These are phyloP conservation scores for Coniosporium tulheliwenetii DNA, from an alignment of 2,329 filamentous ascomycete species.

Conservation along the genomic window DNA sequence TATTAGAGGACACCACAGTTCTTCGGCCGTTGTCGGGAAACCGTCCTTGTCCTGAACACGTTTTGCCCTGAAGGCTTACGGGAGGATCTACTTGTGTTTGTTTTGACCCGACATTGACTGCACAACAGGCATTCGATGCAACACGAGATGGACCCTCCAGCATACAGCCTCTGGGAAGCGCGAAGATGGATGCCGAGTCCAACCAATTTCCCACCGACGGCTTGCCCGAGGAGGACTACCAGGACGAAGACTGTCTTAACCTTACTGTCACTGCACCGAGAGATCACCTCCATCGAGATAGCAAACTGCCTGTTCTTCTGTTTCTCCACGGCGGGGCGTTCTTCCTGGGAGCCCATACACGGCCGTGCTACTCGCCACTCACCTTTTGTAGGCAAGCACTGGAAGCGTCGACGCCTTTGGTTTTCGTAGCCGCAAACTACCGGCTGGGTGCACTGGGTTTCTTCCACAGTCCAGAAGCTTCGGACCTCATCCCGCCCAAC, in stretches of 20 bases:
- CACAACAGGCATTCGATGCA: conserved; percentile 1
- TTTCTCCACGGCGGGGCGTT: conserved; percentile 6
- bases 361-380: conserved; percentile 3
- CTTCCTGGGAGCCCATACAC: conserved; percentile 2
- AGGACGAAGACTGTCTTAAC: conserved; percentile 4
- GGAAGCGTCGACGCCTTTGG: conserved; percentile 1
- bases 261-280: conserved; percentile 4
- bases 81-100: no score
- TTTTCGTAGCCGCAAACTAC: conserved; percentile 5
- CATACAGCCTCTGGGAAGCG: conserved; percentile 3
- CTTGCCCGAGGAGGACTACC: not conserved
- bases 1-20: no score
- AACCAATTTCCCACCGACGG: conserved; percentile 4
- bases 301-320: conserved; percentile 3
- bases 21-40: no score
- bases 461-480: conserved; percentile 3
- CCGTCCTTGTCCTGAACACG: no score
- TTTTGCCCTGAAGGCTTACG: no score
- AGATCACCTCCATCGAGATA: not conserved
- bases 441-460: conserved; percentile 5
- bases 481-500: conserved; percentile 3
- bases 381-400: conserved; percentile 3
- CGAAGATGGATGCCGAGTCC: conserved; percentile 3
- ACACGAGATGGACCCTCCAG: conserved; percentile 2
- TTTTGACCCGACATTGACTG: no score